These are phyloP conservation scores for Phytophthora palmivora DNA, from an alignment of 352 stramenopile genomes.

Conservation along the genomic window DNA sequence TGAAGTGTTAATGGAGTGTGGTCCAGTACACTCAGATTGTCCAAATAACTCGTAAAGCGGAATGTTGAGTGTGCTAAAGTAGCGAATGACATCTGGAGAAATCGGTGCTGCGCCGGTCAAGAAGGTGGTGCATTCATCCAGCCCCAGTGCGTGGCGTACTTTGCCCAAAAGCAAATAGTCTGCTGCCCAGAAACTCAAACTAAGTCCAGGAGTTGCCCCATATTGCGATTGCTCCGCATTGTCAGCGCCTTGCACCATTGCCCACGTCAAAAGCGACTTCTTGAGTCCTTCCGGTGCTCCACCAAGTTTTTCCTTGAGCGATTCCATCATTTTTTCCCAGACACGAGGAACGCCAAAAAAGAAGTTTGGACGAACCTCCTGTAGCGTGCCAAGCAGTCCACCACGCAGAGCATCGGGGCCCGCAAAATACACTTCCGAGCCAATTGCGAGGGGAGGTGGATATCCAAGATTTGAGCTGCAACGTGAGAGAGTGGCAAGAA, in stretches of 20 bases:
- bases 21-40: constrained; percentile 92
- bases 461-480: constrained; percentile 82
- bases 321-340: constrained; percentile 90
- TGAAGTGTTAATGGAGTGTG: constrained; percentile 72
- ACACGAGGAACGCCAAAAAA: constrained; percentile 90
- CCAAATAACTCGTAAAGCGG: constrained; percentile 93
- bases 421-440: constrained; percentile 80
- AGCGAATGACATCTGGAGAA: constrained; percentile 67
- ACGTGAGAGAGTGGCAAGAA: constrained; percentile 88
- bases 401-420: constrained; percentile 76
- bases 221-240: constrained; percentile 75
- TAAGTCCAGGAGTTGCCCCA: constrained; percentile 55
- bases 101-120: constrained; percentile 88
- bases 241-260: constrained; percentile 73
- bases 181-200: constrained; percentile 78
- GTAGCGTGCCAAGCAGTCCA: constrained; percentile 64
- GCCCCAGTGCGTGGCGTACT: constrained; percentile 74
- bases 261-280: constrained; percentile 86
- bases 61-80: constrained; percentile 95
- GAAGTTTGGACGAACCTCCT: constrained; percentile 69
- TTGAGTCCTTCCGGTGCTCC: constrained; percentile 60
- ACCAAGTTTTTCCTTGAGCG: constrained; percentile 59
- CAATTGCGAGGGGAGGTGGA: constrained; percentile 73
- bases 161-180: constrained; percentile 87
- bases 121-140: constrained; percentile 84